phyloP scores from a whole-genome alignment of 495 filamentous ascomycete species.

The Aspergillus bridgeri region DNA sequence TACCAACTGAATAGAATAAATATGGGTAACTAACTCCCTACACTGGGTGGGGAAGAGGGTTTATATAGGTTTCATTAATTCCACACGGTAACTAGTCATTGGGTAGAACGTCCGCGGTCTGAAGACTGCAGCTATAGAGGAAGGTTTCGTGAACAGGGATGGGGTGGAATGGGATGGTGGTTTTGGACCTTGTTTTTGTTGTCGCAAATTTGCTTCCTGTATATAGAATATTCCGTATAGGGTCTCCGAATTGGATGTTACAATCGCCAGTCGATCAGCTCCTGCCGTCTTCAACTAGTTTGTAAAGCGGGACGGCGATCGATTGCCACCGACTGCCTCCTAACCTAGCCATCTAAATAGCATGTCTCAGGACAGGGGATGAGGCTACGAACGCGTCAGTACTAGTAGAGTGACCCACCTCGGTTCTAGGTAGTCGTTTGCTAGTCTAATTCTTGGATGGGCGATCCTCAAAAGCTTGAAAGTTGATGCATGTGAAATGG shows the following conservation, averaged over 20 bases:
- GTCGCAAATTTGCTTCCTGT: neutral
- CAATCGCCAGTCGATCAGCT: neutral
- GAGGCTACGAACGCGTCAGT: neutral
- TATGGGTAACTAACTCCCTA: neutral
- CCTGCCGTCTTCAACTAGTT: neutral
- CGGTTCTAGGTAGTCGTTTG: neutral
- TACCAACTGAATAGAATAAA: conserved; percentile 11
- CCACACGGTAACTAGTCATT: neutral
- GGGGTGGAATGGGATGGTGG: neutral
- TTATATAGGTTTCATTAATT: neutral
- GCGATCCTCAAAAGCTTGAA: neutral
- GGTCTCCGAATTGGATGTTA: neutral
- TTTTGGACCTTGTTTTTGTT: neutral
- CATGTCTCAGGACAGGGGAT: neutral
- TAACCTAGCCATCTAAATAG: neutral
- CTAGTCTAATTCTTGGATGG: neutral
- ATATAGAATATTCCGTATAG: neutral
- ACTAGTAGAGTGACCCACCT: neutral
- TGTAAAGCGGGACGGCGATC: neutral
- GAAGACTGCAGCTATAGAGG: neutral
- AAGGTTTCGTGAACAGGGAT: neutral
- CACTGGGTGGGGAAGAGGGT: neutral
- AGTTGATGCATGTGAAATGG: neutral
- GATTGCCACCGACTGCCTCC: neutral
- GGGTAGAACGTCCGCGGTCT: neutral